Conservation (phyloP, 1,284 basidiomycete species). For the Nidula niveotomentosa region DNA sequence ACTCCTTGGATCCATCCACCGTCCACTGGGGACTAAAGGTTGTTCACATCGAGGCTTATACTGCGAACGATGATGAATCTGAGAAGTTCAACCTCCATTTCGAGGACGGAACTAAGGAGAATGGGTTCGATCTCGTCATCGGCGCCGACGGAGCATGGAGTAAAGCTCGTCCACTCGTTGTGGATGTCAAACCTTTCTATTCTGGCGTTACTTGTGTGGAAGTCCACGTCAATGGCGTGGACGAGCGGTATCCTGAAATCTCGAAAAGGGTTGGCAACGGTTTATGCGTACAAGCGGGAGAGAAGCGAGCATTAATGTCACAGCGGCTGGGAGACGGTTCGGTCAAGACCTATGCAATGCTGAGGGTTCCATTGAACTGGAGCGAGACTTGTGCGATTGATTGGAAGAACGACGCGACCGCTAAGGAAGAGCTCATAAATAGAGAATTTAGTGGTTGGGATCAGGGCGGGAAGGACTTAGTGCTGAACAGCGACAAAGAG, state of each 20-base stretch:
- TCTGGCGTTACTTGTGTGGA: neutral
- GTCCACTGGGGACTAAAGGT: constrained; percentile 16
- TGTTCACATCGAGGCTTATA: neutral
- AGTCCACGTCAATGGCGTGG: neutral
- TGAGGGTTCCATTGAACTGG: neutral
- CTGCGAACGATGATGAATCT: neutral
- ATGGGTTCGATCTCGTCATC: neutral
- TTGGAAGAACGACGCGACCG: neutral
- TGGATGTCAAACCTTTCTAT: neutral
- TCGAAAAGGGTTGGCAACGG: neutral
- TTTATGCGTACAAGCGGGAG: neutral
- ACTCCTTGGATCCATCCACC: constrained; percentile 10
- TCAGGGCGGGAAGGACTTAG: neutral
- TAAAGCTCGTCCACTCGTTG: neutral
- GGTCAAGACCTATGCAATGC: neutral
- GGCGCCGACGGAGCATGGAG: neutral
- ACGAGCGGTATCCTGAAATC: neutral
- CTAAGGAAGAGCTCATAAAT: neutral
- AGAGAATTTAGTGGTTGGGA: neutral
- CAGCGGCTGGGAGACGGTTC: neutral
- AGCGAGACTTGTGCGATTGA: neutral
- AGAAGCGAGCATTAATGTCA: neutral
- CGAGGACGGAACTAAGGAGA: neutral
- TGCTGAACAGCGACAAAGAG: neutral
- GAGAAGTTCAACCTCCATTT: neutral